These are phyloP conservation scores for Lactarius pseudohatsudake DNA, from an alignment of 768 basidiomycete species.

Conservation along the genomic window DNA sequence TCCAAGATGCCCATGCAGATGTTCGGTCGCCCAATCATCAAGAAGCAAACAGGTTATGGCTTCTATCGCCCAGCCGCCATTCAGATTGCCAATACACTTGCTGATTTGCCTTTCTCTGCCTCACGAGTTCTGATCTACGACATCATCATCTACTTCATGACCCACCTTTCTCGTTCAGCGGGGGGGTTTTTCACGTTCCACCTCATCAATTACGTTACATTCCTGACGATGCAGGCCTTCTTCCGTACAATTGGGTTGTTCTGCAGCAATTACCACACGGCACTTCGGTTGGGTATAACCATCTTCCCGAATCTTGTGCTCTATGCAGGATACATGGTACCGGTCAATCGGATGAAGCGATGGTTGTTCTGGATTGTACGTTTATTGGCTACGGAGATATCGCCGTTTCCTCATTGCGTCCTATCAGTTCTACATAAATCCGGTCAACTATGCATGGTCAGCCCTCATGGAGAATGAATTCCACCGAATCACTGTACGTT, in stretches of 20 bases:
- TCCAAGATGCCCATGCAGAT: conserved; percentile 70
- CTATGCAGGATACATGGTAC: conserved; percentile 73
- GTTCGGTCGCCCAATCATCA: conserved; percentile 75
- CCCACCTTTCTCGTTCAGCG: conserved; percentile 44
- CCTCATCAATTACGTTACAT: conserved; percentile 62
- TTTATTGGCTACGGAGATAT: conserved; percentile 17
- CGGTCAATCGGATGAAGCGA: conserved; percentile 67
- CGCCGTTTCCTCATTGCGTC: conserved; percentile 28
- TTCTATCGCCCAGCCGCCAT: conserved; percentile 68
- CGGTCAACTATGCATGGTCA: conserved; percentile 56
- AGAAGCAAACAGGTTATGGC: conserved; percentile 64
- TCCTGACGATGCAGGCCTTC: conserved; percentile 79
- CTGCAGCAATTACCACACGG: conserved; percentile 54
- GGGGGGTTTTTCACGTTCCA: conserved; percentile 60
- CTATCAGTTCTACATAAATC: conserved; percentile 79
- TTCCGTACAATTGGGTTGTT: conserved; percentile 72
- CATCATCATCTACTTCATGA: conserved; percentile 70
- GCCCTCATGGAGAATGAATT: conserved; percentile 88
- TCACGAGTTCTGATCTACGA: conserved; percentile 59
- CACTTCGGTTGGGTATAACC: conserved; percentile 43
- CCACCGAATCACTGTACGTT: conserved; percentile 45
- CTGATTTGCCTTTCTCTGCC: conserved; percentile 72
- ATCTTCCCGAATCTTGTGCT: conserved; percentile 72
- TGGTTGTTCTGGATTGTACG: conserved; percentile 87
- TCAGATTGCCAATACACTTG: conserved; percentile 63